Evolutionary conservation across 345 rosid genomes (phyloP).

Genomic region (Rhodomyrtus tomentosa): DNA sequence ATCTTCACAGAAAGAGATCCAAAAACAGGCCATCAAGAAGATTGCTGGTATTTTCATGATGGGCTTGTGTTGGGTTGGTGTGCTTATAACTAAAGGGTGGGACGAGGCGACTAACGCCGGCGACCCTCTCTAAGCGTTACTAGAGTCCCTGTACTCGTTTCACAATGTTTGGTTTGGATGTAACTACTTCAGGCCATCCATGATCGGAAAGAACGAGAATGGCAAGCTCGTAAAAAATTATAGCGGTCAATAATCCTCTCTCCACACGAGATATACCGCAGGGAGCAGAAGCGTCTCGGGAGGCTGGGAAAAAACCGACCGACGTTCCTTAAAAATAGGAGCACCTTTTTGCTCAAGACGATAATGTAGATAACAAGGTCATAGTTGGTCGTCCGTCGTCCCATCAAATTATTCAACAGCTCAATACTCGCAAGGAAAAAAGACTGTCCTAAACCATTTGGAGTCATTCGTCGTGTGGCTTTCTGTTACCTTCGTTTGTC

Average conservation of each 20-base stretch:
- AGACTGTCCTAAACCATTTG: not conserved
- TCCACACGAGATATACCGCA: not conserved
- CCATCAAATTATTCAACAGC: not conserved
- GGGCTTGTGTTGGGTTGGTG: not conserved
- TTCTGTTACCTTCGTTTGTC: not conserved
- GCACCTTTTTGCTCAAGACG: not conserved
- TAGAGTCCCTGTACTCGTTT: fast-evolving
- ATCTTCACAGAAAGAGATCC: not conserved
- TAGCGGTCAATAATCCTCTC: not conserved
- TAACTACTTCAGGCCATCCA: not conserved
- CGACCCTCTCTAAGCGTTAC: fast-evolving
- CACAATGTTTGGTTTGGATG: not conserved
- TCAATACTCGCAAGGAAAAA: not conserved
- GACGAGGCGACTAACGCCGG: not conserved
- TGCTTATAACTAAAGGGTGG: not conserved
- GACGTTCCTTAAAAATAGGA: not conserved
- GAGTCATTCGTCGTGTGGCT: not conserved
- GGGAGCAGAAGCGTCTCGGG: no score
- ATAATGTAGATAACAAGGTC: not conserved
- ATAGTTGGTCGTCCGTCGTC: not conserved
- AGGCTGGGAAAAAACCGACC: not conserved
- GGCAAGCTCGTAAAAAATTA: fast-evolving
- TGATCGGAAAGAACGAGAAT: not conserved
- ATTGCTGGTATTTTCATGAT: not conserved
- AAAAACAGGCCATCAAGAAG: not conserved